Base-by-base conservation (phyloP, 2,329 filamentous ascomycete species). In the Claviceps fusiformis region DNA sequence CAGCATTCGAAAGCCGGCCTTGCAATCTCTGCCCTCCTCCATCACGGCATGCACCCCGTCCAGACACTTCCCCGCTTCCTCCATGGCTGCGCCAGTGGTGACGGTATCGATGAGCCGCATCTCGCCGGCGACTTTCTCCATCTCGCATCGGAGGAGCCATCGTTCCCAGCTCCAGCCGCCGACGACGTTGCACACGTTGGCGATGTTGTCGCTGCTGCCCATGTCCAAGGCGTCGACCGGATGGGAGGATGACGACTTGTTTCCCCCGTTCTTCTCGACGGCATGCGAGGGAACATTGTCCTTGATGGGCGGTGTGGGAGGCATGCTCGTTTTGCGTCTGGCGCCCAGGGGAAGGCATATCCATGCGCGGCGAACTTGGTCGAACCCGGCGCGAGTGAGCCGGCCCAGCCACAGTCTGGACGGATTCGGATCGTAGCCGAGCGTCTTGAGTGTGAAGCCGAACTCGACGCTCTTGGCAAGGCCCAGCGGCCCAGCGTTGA, bases 101-200 rank as follows among this genome's bases (percentile, higher is more conserved):
- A 77, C 75, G 5, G 71, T 80, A 62, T 81, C 77, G 5, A 70
- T 71, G 29, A 82, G 73, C 11, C 79, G 69, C 58, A 78, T 69
- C 65, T 89, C 84, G 31, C 87, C 86, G 65, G 89, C 75, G 5
- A 76, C 75, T 69, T 80, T 93, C 74, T 96, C 91, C 72, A 85
- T 80, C 72, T 93, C 87, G 63, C 92, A 79, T 65, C 89, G 88
- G 61, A 96, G 73, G 68, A 97, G 80, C 93, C 93, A 98, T 68
- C 89, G 87, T 78, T 98, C 93, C 92, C 91, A 98, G 67, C 85
- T 84, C 84, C 90, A 93, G 31, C 86, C 85, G 5, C 89, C 93
- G 0, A 92, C 82, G 45, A 97, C 73, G 24, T 91, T 91, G 13
- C 87, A 86, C 60, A 95, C 75, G 62, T 80, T 83, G 1, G 88